Conservation (phyloP, 169 alveolate species). For the Plasmodium sp. region DNA sequence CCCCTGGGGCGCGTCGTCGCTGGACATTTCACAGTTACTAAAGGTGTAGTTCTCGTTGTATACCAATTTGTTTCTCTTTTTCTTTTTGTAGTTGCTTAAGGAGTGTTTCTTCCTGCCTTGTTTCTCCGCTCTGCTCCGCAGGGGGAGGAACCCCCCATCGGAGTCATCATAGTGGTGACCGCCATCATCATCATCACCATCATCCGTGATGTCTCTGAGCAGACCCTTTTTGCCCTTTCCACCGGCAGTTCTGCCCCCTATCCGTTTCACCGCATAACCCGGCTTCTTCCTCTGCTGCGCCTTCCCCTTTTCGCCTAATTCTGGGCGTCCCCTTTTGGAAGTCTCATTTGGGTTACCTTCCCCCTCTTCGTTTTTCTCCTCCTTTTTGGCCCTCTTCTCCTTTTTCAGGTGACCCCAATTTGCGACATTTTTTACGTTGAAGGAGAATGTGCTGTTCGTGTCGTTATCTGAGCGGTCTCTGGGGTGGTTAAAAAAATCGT, state of each 20-base stretch:
- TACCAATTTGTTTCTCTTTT: background rate
- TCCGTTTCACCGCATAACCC: background rate
- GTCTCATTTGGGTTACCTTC: background rate
- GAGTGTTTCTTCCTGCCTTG: background rate
- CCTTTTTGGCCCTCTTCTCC: background rate
- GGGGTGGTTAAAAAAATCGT: background rate
- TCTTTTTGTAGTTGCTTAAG: slow-evolving; percentile 9
- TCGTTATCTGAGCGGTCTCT: background rate
- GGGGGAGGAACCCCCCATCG: background rate
- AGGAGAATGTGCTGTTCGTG: slow-evolving; percentile 33
- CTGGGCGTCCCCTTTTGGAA: background rate
- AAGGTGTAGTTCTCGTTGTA: slow-evolving; percentile 17
- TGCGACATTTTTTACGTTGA: slow-evolving; percentile 9
- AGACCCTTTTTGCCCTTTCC: background rate
- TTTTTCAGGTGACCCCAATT: background rate
- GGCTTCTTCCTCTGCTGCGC: background rate
- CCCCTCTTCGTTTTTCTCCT: background rate
- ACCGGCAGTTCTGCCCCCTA: background rate
- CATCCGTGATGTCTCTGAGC: background rate
- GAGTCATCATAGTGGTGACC: background rate
- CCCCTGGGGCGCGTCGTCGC: background rate
- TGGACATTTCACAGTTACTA: slow-evolving; percentile 5
- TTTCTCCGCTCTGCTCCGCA: background rate
- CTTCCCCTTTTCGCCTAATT: background rate
- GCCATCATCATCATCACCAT: background rate